phyloP scores from a whole-genome alignment of 441 rosid genomes.

The Macaranga tanarius region DNA sequence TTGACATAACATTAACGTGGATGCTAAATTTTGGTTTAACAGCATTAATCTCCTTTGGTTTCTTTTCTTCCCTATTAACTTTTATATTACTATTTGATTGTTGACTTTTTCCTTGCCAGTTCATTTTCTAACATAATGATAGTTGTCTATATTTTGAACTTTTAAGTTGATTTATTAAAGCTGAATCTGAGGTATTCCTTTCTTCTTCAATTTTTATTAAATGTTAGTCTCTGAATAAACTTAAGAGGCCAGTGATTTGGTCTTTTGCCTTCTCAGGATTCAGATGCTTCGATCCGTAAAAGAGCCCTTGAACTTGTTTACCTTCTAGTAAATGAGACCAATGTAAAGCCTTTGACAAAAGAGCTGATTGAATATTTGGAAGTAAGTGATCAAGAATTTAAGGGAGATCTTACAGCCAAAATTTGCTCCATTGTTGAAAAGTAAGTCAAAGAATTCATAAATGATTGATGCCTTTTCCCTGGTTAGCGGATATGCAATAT shows the following conservation, averaged over 20 bases:
- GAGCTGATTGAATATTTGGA: constrained; percentile 94
- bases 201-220: constrained; percentile 1
- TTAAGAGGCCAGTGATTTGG: constrained; percentile 29
- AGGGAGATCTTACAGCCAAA: constrained; percentile 96
- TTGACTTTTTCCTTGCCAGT: not conserved
- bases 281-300: constrained; percentile 98
- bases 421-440: constrained; percentile 94
- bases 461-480: not conserved
- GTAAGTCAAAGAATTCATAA: constrained; percentile 52
- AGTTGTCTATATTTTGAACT: not conserved
- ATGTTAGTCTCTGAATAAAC: constrained; percentile 12
- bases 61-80: not conserved
- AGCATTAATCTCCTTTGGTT: not conserved
- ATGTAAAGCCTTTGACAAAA: constrained; percentile 86
- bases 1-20: not conserved
- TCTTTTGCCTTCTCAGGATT: constrained; percentile 65
- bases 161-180: constrained; percentile 1
- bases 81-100: not conserved
- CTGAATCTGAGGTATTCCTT: constrained; percentile 2
- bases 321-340: constrained; percentile 84
- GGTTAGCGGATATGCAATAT: constrained; percentile 13
- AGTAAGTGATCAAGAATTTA: constrained; percentile 94
- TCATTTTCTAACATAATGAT: not conserved
- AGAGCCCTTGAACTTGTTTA: constrained; percentile 94
- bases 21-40: not conserved